Conservation (phyloP, 2,329 filamentous ascomycete genomes). For the Sclerotiophoma versabilis region DNA sequence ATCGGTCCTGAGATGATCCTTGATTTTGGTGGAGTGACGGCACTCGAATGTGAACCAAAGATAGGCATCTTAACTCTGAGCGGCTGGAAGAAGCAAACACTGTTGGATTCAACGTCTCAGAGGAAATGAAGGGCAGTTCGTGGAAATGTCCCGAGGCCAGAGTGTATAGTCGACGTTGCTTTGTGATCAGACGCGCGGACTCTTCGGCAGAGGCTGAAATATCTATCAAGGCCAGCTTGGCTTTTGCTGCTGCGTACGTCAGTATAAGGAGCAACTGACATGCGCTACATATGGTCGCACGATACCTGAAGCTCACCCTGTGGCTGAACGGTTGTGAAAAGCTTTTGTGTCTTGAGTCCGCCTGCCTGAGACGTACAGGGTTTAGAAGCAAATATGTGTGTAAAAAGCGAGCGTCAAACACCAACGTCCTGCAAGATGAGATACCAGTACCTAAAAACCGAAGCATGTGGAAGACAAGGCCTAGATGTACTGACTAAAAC, state of each 20-base stretch:
- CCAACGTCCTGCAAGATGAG: background rate
- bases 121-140: background rate
- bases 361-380: conserved; percentile 33
- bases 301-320: conserved; percentile 26
- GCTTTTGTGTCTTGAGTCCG: conserved; percentile 15
- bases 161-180: background rate
- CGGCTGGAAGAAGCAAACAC: background rate
- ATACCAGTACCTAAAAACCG: conserved; percentile 1
- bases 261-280: conserved; percentile 24
- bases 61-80: conserved; percentile 6
- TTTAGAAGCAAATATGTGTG: conserved; percentile 30
- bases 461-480: background rate
- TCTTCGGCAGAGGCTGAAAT: conserved; percentile 7
- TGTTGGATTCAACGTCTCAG: conserved; percentile 24
- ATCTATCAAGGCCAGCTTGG: conserved; percentile 19
- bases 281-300: conserved; percentile 13
- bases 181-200: background rate
- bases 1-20: conserved; percentile 43
- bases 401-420: conserved; percentile 4
- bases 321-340: conserved; percentile 29
- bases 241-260: conserved; percentile 20
- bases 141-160: background rate
- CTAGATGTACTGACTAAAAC: background rate
- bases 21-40: conserved; percentile 32
- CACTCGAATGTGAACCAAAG: conserved; percentile 12